A percentile compares a stretch with the other conserved stretches of the same genome.
These are phyloP conservation scores for Globisporangium spiculum DNA, from an alignment of 352 stramenopile species.

Conservation along the genomic window DNA sequence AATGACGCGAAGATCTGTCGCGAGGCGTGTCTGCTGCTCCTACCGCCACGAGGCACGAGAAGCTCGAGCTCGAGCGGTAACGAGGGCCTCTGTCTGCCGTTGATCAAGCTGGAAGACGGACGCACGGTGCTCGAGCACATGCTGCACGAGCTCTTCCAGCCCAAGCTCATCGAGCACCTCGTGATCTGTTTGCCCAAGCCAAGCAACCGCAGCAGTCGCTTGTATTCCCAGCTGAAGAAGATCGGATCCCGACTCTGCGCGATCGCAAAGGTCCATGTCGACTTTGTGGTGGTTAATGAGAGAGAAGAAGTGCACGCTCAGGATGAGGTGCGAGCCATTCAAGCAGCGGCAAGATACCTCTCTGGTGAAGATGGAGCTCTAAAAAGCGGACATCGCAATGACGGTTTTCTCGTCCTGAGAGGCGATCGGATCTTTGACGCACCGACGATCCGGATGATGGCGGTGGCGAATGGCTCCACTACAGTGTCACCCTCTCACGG, in stretches of 20 bases:
- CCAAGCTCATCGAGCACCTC: slow-evolving; percentile 19
- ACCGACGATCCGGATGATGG: slow-evolving; percentile 29
- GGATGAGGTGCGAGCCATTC: slow-evolving; percentile 3
- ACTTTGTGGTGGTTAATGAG: slow-evolving; percentile 11
- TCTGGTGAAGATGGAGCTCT: background rate
- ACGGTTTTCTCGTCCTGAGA: slow-evolving; percentile 20
- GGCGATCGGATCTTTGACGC: slow-evolving; percentile 21
- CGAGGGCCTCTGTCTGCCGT: background rate
- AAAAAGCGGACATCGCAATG: slow-evolving; percentile 11
- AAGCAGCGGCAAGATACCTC: background rate
- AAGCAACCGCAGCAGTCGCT: background rate
- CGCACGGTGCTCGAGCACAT: slow-evolving; percentile 14
- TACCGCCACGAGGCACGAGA: background rate
- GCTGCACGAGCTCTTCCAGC: slow-evolving; percentile 17
- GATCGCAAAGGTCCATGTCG: slow-evolving; percentile 9
- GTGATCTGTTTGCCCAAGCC: slow-evolving; percentile 16
- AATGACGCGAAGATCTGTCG: slow-evolving; percentile 11
- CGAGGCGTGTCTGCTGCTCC: slow-evolving; percentile 20
- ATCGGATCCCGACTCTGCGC: slow-evolving; percentile 4
- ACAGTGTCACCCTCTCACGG: background rate
- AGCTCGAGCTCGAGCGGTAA: background rate
- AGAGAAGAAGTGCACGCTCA: background rate
- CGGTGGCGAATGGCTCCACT: background rate
- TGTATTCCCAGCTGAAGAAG: background rate
- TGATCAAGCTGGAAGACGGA: slow-evolving; percentile 2